phyloP scores from a whole-genome alignment of 73 alveolate species.

The Paramecium biaurelia region DNA sequence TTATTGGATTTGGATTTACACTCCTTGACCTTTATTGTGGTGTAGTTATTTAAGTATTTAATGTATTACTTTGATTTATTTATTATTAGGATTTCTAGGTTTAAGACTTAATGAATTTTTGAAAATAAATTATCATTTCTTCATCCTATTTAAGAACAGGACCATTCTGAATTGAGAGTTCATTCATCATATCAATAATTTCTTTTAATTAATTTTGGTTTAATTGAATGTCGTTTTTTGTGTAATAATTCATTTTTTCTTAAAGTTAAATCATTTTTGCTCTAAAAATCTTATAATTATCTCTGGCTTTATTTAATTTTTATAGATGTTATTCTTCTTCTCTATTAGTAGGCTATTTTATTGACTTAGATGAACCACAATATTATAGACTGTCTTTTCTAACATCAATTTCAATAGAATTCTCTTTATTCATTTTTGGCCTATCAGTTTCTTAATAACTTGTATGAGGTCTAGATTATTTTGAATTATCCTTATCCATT shows the following conservation, averaged over 20 bases:
- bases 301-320: constrained; percentile 28
- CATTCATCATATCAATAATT: constrained; percentile 31
- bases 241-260: background rate
- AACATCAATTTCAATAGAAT: background rate
- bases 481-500: background rate
- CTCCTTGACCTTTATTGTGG: constrained; percentile 5
- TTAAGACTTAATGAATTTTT: background rate
- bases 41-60: background rate
- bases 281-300: constrained; percentile 8
- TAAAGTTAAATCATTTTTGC: background rate
- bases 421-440: background rate
- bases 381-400: constrained; percentile 21
- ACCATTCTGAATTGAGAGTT: background rate
- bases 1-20: background rate
- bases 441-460: constrained; percentile 51
- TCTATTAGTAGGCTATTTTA: background rate
- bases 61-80: background rate
- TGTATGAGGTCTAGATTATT: constrained; percentile 23
- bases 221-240: background rate
- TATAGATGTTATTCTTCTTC: background rate
- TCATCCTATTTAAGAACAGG: background rate
- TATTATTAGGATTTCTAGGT: background rate
- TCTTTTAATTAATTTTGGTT: background rate
- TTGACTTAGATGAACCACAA: constrained; percentile 30
- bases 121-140: background rate